phyloP scores from a whole-genome alignment of 495 filamentous ascomycete species.

The Cladorrhinum samala region DNA sequence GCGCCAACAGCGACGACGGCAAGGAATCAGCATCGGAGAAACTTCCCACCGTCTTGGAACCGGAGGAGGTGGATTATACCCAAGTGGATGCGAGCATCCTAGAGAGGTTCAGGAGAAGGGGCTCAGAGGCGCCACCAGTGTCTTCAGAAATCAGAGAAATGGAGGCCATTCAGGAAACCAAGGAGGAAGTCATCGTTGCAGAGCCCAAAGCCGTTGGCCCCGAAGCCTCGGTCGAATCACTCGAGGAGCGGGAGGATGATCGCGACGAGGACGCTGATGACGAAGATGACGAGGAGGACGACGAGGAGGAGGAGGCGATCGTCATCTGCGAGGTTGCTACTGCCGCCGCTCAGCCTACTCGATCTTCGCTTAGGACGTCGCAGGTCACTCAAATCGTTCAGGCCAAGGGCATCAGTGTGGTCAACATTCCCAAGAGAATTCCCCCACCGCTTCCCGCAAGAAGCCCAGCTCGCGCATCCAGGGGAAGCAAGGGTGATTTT shows the following conservation, averaged over 20 bases:
- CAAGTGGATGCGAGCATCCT: conserved; percentile 46
- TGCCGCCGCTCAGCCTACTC: conserved; percentile 40
- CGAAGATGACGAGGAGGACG: conserved; percentile 41
- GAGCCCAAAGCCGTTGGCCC: neutral
- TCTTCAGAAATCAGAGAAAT: conserved; percentile 4
- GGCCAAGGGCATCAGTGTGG: conserved; percentile 50
- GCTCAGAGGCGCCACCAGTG: conserved; percentile 16
- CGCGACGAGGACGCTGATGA: conserved; percentile 34
- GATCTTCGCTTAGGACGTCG: conserved; percentile 46
- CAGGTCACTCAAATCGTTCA: conserved; percentile 37
- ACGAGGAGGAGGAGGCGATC: conserved; percentile 44
- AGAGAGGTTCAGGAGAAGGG: conserved; percentile 24
- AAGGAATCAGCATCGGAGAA: conserved; percentile 31
- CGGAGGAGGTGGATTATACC: conserved; percentile 48
- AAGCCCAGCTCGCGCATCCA: conserved; percentile 47
- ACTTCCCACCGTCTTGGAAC: conserved; percentile 33
- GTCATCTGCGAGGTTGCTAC: conserved; percentile 47
- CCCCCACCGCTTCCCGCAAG: conserved; percentile 59
- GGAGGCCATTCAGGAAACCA: conserved; percentile 8
- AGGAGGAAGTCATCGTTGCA: neutral
- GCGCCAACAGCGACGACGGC: conserved; percentile 42
- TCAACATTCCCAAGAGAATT: conserved; percentile 66
- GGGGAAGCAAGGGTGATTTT: conserved; percentile 32
- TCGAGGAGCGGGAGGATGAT: conserved; percentile 16
- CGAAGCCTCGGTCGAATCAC: neutral